These are phyloP conservation scores for Neoscytalidium dimidiatum DNA, from an alignment of 2,329 filamentous ascomycete species.

Conservation along the genomic window DNA sequence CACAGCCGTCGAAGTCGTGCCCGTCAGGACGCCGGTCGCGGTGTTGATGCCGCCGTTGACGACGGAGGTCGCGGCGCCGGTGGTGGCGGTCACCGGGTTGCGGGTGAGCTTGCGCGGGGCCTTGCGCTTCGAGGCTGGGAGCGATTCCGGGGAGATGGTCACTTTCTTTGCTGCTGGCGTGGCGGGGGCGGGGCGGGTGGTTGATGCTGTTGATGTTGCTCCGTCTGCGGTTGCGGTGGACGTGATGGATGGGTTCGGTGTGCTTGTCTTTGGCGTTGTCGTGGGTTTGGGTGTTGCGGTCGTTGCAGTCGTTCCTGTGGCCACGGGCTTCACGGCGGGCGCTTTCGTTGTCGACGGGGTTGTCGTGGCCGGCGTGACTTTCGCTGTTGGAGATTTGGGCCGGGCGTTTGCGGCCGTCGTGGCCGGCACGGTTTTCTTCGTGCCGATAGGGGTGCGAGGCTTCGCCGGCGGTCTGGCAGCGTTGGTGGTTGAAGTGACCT, in stretches of 20 bases:
- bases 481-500: slow-evolving; percentile 3
- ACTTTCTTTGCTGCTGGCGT: slow-evolving; percentile 40
- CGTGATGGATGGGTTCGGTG: slow-evolving; percentile 15
- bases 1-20: slow-evolving; percentile 40
- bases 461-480: neutral
- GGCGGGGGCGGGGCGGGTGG: slow-evolving; percentile 22
- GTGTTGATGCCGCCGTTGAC: slow-evolving; percentile 40
- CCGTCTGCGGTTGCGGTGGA: neutral
- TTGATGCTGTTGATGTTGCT: too few species aligned
- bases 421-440: neutral
- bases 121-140: neutral
- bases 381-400: slow-evolving; percentile 17
- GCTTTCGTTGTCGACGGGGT: slow-evolving; percentile 29
- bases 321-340: slow-evolving; percentile 14
- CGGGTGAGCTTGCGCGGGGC: slow-evolving; percentile 1
- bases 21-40: slow-evolving; percentile 37
- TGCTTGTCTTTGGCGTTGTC: too few species aligned
- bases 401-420: neutral
- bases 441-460: neutral
- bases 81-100: slow-evolving; percentile 30
- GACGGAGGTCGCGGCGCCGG: slow-evolving; percentile 35
- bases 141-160: slow-evolving; percentile 23
- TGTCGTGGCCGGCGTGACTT: slow-evolving; percentile 19
- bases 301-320: slow-evolving; percentile 19
- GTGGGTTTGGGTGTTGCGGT: slow-evolving; percentile 16